phyloP scores from a whole-genome alignment of 768 basidiomycete species.

The Pleurotus tuber-regium region DNA sequence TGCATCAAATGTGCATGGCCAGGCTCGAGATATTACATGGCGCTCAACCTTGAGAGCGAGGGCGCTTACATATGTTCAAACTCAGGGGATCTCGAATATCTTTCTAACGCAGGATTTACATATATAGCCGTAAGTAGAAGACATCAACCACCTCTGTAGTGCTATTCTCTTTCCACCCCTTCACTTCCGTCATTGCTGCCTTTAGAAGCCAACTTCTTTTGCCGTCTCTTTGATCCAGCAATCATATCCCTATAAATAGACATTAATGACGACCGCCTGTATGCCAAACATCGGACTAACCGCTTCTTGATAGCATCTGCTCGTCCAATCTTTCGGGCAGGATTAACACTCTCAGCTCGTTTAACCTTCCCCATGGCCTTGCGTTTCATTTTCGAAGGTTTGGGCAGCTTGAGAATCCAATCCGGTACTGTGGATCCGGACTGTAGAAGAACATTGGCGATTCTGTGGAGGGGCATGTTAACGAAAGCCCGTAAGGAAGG shows the following conservation, averaged over 20 bases:
- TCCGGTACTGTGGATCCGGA: constrained; percentile 90
- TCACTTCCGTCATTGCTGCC: too few relatives aligned
- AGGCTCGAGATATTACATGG: too few relatives aligned
- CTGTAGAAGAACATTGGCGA: constrained; percentile 93
- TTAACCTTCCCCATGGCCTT: constrained; percentile 82
- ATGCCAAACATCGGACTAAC: constrained; percentile 31
- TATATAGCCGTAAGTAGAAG: too few relatives aligned
- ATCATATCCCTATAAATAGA: constrained; percentile 69
- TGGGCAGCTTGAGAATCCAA: constrained; percentile 94
- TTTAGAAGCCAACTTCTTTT: constrained; percentile 32
- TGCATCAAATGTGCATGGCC: too few relatives aligned
- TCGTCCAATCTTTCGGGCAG: constrained; percentile 65
- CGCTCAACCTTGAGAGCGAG: too few relatives aligned
- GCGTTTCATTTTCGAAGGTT: constrained; percentile 87
- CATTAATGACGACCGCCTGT: background rate
- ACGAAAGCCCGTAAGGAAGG: constrained; percentile 5
- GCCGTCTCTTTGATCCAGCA: constrained; percentile 66
- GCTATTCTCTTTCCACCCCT: too few relatives aligned
- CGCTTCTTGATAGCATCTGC: constrained; percentile 72
- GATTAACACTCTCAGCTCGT: constrained; percentile 72
- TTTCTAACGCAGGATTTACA: too few relatives aligned
- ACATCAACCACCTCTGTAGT: too few relatives aligned
- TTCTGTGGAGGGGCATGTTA: constrained; percentile 40
- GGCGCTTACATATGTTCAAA: too few relatives aligned
- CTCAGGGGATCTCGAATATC: too few relatives aligned